Percentiles rank a stretch among this genome's conserved stretches.
phyloP scores from a whole-genome alignment of 2,329 filamentous ascomycete genomes.

The Penicillium palitans region DNA sequence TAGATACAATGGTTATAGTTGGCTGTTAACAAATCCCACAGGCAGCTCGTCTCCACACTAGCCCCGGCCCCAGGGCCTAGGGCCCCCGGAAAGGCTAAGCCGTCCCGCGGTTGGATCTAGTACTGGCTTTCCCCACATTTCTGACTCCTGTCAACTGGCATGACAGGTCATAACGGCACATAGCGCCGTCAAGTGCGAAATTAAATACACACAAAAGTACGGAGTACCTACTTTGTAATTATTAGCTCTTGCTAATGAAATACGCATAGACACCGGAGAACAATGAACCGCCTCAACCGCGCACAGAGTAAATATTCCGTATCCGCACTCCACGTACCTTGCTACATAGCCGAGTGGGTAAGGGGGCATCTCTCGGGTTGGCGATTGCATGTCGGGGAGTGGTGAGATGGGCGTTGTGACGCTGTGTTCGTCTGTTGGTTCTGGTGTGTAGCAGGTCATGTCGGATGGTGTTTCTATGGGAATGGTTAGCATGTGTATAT shows the following conservation, averaged over 20 bases:
- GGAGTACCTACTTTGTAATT: neutral
- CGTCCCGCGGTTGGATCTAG: too few species aligned
- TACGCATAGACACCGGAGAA: neutral
- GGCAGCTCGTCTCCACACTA: too few species aligned
- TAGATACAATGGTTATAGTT: neutral
- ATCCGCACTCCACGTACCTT: too few species aligned
- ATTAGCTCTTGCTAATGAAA: neutral
- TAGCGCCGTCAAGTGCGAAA: neutral
- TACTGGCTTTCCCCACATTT: neutral
- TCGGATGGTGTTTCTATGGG: constrained; percentile 37
- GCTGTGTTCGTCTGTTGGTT: constrained; percentile 31
- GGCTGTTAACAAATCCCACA: neutral
- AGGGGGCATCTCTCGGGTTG: constrained; percentile 23
- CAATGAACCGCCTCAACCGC: neutral
- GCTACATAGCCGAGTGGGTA: constrained; percentile 6
- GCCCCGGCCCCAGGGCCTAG: too few species aligned
- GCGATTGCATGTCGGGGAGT: constrained; percentile 28
- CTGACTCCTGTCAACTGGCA: neutral
- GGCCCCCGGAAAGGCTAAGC: too few species aligned
- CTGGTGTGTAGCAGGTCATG: constrained; percentile 41
- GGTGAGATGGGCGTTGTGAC: constrained; percentile 31
- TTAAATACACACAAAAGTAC: too few species aligned
- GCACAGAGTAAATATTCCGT: too few species aligned
- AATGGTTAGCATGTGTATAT: constrained; percentile 3
- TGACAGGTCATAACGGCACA: neutral